Conservation (phyloP, 139 green algal genomes). For the Axilococcus clingmanii region DNA sequence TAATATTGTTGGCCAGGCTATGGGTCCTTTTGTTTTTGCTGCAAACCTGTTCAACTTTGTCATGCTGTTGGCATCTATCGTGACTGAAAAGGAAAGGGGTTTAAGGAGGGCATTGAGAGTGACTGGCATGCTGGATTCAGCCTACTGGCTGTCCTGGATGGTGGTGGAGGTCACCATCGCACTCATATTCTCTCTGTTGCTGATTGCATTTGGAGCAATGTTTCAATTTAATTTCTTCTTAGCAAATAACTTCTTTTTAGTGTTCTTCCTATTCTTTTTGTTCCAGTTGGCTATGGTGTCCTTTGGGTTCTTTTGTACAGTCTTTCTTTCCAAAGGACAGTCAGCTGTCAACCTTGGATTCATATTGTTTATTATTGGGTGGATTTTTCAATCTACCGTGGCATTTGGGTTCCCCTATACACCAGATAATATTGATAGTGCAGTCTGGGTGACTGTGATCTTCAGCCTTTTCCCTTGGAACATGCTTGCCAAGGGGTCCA, state of each 20-base stretch:
- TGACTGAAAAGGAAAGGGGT: slow-evolving; percentile 56
- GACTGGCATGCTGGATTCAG: slow-evolving; percentile 78
- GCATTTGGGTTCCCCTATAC: slow-evolving; percentile 43
- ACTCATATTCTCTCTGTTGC: slow-evolving; percentile 49
- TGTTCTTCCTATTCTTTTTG: slow-evolving; percentile 87
- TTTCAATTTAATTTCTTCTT: slow-evolving; percentile 86
- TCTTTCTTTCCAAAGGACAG: slow-evolving; percentile 41
- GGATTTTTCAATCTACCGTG: slow-evolving; percentile 45
- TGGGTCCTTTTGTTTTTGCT: slow-evolving; percentile 84
- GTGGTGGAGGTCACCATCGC: slow-evolving; percentile 28
- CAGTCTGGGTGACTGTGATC: slow-evolving; percentile 42
- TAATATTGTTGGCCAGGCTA: slow-evolving; percentile 55
- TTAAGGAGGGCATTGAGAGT: slow-evolving; percentile 72
- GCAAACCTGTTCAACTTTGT: slow-evolving; percentile 90
- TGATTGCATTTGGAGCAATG: slow-evolving; percentile 64
- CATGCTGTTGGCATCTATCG: slow-evolving; percentile 47
- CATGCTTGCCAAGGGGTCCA: slow-evolving; percentile 69
- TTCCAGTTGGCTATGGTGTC: slow-evolving; percentile 72
- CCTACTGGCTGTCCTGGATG: slow-evolving; percentile 84
- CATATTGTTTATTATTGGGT: slow-evolving; percentile 81
- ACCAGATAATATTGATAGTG: slow-evolving; percentile 26
- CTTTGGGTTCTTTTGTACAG: slow-evolving; percentile 59
- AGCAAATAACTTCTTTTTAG: slow-evolving; percentile 73
- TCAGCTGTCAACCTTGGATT: slow-evolving; percentile 80
- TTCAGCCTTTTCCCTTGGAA: slow-evolving; percentile 73